Conservation (phyloP, 208 protist genomes). For the Leishmania guyanensis region DNA sequence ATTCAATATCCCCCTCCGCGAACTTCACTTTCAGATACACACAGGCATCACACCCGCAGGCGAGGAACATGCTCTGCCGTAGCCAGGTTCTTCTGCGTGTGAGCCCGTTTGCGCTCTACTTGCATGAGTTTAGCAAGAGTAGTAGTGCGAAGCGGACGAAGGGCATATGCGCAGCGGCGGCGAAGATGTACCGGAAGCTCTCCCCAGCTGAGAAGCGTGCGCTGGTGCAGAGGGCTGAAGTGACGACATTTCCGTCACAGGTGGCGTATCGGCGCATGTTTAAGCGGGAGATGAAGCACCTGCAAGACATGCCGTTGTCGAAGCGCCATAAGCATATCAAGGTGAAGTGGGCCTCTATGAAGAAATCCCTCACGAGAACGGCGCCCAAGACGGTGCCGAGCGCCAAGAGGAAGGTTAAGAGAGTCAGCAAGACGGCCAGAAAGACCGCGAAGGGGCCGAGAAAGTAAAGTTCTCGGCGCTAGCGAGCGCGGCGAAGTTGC, state of each 20-base stretch:
- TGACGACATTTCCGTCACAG: conserved; percentile 40
- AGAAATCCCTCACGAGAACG: conserved; percentile 21
- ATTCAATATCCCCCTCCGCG: not conserved
- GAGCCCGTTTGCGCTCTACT: conserved; percentile 62
- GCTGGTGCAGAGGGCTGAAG: conserved; percentile 40
- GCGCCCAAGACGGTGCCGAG: conserved; percentile 13
- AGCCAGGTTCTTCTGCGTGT: conserved; percentile 38
- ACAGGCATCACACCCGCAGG: not conserved
- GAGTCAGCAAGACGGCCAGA: conserved; percentile 22
- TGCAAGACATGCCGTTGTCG: conserved; percentile 21
- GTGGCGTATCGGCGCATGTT: conserved; percentile 63
- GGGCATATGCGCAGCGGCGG: conserved; percentile 9
- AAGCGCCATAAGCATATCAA: conserved; percentile 6
- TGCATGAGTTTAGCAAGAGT: conserved; percentile 48
- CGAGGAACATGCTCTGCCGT: conserved; percentile 47
- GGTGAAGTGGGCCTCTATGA: conserved; percentile 24
- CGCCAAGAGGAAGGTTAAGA: conserved; percentile 35
- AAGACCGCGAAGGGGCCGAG: conserved; percentile 17
- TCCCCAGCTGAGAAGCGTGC: conserved; percentile 33
- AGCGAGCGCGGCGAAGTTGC: not conserved
- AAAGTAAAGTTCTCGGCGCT: not conserved
- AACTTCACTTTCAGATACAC: not conserved
- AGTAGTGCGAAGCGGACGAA: conserved; percentile 32
- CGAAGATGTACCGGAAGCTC: conserved; percentile 51
- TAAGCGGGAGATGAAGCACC: conserved; percentile 40